These are phyloP conservation scores for Biscogniauxia marginata DNA, from an alignment of 2,329 filamentous ascomycete species.

Conservation along the genomic window DNA sequence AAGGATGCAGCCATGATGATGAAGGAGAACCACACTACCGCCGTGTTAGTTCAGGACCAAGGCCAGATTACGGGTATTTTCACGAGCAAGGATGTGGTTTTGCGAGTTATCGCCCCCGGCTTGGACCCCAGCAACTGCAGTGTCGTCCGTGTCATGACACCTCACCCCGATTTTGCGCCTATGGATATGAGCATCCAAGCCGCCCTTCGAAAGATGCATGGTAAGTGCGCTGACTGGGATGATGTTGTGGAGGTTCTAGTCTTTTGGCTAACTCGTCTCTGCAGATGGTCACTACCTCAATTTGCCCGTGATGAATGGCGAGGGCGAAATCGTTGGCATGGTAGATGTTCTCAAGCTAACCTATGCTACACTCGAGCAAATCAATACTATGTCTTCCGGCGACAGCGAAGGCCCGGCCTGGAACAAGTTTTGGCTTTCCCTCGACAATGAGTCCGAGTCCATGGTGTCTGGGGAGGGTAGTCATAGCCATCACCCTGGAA, in stretches of 20 bases:
- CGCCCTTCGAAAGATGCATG: conserved; percentile 97
- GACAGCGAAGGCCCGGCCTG: conserved; percentile 95
- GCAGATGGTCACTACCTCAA: conserved; percentile 97
- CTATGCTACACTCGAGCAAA: conserved; percentile 95
- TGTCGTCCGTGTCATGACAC: conserved; percentile 98
- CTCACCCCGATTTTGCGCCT: conserved; percentile 96
- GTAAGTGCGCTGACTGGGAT: conserved; percentile 49
- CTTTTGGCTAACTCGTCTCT: conserved; percentile 19
- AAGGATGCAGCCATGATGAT: conserved; percentile 93
- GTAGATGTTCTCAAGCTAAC: conserved; percentile 98
- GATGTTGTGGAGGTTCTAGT: neutral
- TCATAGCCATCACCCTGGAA: conserved; percentile 60
- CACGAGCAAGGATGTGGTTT: conserved; percentile 97
- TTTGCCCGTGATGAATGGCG: conserved; percentile 95
- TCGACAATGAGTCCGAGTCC: conserved; percentile 92
- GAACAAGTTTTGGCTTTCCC: conserved; percentile 99
- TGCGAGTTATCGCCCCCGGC: conserved; percentile 95
- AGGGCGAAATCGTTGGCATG: conserved; percentile 98
- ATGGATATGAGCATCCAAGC: conserved; percentile 99
- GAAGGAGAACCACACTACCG: conserved; percentile 99
- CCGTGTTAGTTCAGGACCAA: conserved; percentile 92
- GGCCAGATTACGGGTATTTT: conserved; percentile 98
- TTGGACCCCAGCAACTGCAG: conserved; percentile 93
- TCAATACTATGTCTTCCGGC: conserved; percentile 87
- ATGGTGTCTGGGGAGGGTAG: conserved; percentile 91